These are phyloP conservation scores for Catenaria anguillulae DNA, from an alignment of 371 early-diverging fungal genomes.

Conservation along the genomic window DNA sequence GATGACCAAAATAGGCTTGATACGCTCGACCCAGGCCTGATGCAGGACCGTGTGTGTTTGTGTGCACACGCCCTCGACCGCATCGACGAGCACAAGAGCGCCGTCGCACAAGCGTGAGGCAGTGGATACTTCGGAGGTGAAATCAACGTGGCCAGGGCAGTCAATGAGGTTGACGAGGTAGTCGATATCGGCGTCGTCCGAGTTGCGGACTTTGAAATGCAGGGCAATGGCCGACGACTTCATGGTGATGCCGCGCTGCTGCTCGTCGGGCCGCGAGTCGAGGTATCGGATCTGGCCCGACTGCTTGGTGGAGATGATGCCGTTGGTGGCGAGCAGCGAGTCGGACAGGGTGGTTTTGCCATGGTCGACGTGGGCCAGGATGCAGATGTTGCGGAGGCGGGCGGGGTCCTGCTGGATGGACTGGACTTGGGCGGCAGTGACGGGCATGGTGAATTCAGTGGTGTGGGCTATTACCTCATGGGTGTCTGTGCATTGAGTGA, in stretches of 20 bases:
- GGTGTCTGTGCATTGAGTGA: too few species aligned
- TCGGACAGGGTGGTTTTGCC: conserved; percentile 99
- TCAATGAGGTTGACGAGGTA: conserved; percentile 96
- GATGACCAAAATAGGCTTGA: conserved; percentile 83
- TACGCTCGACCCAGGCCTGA: conserved; percentile 83
- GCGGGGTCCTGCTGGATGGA: conserved; percentile 17
- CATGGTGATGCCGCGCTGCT: conserved; percentile 99
- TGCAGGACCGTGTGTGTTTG: conserved; percentile 91
- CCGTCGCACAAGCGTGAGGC: conserved; percentile 95
- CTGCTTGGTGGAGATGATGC: conserved; percentile 87
- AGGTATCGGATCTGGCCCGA: conserved; percentile 98
- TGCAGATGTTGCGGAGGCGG: conserved; percentile 84
- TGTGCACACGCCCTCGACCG: conserved; percentile 96
- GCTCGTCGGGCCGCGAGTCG: conserved; percentile 98
- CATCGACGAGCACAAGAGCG: conserved; percentile 93
- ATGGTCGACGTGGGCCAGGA: conserved; percentile 95
- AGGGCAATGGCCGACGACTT: conserved; percentile 93
- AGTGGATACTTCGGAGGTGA: conserved; percentile 91
- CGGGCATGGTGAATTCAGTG: too few species aligned
- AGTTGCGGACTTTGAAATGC: conserved; percentile 47
- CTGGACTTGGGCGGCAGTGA: background rate
- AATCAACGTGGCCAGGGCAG: conserved; percentile 99
- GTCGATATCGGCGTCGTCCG: too few species aligned
- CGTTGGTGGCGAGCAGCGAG: conserved; percentile 89
- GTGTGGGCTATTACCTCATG: too few species aligned